Percentiles rank a stretch among this genome's conserved stretches.
Conservation (phyloP, 306 rosid species). For the Argentina anserina region DNA sequence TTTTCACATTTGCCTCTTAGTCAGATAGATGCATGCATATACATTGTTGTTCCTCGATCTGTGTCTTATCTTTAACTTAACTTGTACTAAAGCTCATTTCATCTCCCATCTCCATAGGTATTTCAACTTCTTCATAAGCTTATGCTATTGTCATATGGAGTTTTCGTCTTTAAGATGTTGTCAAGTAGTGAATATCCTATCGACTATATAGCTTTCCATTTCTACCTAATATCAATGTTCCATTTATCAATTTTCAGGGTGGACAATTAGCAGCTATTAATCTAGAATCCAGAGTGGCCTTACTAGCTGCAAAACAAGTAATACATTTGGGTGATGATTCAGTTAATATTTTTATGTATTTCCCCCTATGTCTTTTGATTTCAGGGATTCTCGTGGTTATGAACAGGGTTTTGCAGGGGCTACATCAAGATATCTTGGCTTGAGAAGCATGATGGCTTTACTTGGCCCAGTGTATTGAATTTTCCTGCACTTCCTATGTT, state of each 20-base stretch:
- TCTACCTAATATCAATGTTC: constrained; percentile 10
- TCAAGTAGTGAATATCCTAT: background rate
- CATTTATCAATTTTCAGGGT: constrained; percentile 54
- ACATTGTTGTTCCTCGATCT: background rate
- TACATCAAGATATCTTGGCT: constrained; percentile 83
- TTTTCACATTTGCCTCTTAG: background rate
- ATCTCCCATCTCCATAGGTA: background rate
- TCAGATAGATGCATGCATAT: background rate
- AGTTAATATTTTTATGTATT: background rate
- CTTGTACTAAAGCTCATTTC: background rate
- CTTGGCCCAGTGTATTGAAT: constrained; percentile 85
- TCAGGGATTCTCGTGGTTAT: constrained; percentile 21
- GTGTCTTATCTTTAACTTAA: background rate
- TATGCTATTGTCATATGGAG: background rate
- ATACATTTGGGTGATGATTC: background rate
- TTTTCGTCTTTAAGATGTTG: background rate
- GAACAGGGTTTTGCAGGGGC: constrained; percentile 85
- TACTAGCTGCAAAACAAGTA: constrained; percentile 93
- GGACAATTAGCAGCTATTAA: constrained; percentile 77
- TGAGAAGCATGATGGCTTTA: constrained; percentile 79
- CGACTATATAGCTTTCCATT: constrained; percentile 4
- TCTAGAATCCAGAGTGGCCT: constrained; percentile 80
- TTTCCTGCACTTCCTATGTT: constrained; percentile 20
- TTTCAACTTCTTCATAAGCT: background rate
- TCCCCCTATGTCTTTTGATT: background rate